phyloP scores from a whole-genome alignment of 352 stramenopile species.

The Phytophthora pinifolia region DNA sequence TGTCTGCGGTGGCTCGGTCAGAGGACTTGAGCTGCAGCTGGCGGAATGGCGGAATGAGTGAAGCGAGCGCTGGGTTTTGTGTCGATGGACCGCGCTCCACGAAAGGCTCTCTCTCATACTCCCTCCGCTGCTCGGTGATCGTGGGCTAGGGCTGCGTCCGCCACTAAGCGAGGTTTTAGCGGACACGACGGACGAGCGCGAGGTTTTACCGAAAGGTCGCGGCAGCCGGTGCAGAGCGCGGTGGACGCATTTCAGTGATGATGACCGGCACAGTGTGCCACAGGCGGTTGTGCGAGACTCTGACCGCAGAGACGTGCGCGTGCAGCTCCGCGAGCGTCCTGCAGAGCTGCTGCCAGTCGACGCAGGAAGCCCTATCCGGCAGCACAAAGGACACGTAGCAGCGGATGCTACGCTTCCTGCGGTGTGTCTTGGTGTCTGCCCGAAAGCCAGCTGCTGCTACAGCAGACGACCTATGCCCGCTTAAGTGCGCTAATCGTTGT shows the following conservation, averaged over 20 bases:
- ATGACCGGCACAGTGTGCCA: background rate
- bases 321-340: background rate
- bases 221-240: background rate
- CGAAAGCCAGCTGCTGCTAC: background rate
- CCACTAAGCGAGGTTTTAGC: conserved; percentile 24
- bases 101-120: too few species aligned
- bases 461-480: background rate
- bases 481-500: background rate
- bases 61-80: conserved; percentile 23
- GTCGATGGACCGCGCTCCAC: conserved; percentile 26
- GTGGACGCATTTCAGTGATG: conserved; percentile 1
- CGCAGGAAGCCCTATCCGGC: too few species aligned
- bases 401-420: too few species aligned
- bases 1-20: background rate
- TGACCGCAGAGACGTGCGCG: too few species aligned
- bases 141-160: conserved; percentile 20
- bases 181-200: conserved; percentile 4
- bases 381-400: too few species aligned
- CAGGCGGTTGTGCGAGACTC: background rate
- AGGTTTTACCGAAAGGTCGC: conserved; percentile 25
- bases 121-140: too few species aligned
- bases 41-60: conserved; percentile 28
- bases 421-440: too few species aligned
- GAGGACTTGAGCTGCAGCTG: conserved; percentile 12
- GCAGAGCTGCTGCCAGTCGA: too few species aligned